These are phyloP conservation scores for Cicer cuneatum DNA, from an alignment of 306 rosid genomes.

Conservation along the genomic window DNA sequence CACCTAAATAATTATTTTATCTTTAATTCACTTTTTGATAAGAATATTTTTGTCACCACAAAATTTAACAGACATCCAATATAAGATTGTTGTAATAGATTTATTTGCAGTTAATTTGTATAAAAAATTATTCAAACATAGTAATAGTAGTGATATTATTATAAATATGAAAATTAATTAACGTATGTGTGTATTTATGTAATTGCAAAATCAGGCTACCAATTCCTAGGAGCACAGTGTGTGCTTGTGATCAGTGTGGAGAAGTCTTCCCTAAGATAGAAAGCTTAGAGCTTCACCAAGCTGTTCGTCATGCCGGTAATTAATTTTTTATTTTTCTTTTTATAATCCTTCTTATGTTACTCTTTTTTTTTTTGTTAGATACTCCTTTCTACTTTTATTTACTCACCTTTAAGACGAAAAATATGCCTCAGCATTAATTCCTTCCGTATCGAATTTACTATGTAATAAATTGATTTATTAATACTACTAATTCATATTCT, in stretches of 20 bases:
- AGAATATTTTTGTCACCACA: too few species aligned
- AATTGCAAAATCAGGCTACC: conserved; percentile 60
- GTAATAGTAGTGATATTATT: not conserved
- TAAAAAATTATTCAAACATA: not conserved
- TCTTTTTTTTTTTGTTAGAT: not conserved
- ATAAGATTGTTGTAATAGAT: too few species aligned
- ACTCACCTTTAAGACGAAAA: not conserved
- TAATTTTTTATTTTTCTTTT: not conserved
- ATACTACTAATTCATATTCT: not conserved
- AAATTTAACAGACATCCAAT: too few species aligned
- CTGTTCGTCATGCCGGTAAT: conserved; percentile 93
- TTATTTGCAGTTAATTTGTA: not conserved
- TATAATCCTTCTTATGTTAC: not conserved
- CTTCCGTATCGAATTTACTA: not conserved
- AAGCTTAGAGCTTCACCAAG: conserved; percentile 90
- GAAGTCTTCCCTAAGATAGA: conserved; percentile 88
- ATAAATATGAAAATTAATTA: not conserved
- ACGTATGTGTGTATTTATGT: not conserved
- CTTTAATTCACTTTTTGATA: too few species aligned
- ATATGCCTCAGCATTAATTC: conserved; percentile 28
- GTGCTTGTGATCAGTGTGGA: conserved; percentile 92
- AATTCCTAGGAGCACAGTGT: conserved; percentile 68
- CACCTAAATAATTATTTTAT: too few species aligned
- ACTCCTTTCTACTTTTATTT: not conserved
- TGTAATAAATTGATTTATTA: conserved; percentile 23